These are phyloP conservation scores for Aspergillus aculeatus DNA, from an alignment of 2,329 filamentous ascomycete species.

Conservation along the genomic window DNA sequence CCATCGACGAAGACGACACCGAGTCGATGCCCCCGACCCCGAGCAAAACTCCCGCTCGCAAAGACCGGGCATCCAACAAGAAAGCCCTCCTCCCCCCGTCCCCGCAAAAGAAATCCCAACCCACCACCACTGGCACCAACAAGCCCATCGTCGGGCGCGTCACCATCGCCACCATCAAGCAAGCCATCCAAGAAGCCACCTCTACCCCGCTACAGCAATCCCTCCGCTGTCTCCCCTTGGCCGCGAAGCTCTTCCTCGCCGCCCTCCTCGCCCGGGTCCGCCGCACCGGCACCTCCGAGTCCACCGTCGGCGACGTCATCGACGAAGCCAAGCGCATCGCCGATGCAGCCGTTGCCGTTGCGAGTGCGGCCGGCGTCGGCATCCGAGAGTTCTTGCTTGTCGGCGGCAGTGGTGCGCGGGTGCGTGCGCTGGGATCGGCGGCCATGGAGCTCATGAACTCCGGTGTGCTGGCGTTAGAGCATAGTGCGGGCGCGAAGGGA, in stretches of 20 bases:
- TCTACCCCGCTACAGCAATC: slow-evolving; percentile 89
- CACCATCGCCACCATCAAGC: slow-evolving; percentile 89
- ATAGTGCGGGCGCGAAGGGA: slow-evolving; percentile 28
- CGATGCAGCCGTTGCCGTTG: slow-evolving; percentile 41
- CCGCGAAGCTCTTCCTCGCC: slow-evolving; percentile 80
- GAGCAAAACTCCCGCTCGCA: slow-evolving; percentile 42
- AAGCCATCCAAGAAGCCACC: slow-evolving; percentile 92
- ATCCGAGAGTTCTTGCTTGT: slow-evolving; percentile 61
- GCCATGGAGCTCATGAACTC: slow-evolving; percentile 82
- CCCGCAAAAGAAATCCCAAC: slow-evolving; percentile 18
- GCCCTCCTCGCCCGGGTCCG: slow-evolving; percentile 76
- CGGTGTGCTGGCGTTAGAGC: slow-evolving; percentile 80
- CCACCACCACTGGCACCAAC: slow-evolving; percentile 3
- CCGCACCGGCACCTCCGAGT: slow-evolving; percentile 81
- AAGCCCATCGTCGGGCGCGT: slow-evolving; percentile 55
- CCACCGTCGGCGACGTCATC: slow-evolving; percentile 81
- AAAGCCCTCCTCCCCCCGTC: slow-evolving; percentile 11
- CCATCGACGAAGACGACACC: slow-evolving; percentile 27
- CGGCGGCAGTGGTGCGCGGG: slow-evolving; percentile 43
- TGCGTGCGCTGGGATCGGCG: slow-evolving; percentile 65
- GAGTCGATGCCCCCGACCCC: slow-evolving; percentile 45
- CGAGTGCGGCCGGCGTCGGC: slow-evolving; percentile 55
- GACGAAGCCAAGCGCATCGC: slow-evolving; percentile 76
- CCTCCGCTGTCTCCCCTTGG: slow-evolving; percentile 75
- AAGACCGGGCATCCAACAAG: slow-evolving; percentile 24